These are phyloP conservation scores for Chaetomiaceae sp. DNA, from an alignment of 2,329 filamentous ascomycete species.

Conservation along the genomic window DNA sequence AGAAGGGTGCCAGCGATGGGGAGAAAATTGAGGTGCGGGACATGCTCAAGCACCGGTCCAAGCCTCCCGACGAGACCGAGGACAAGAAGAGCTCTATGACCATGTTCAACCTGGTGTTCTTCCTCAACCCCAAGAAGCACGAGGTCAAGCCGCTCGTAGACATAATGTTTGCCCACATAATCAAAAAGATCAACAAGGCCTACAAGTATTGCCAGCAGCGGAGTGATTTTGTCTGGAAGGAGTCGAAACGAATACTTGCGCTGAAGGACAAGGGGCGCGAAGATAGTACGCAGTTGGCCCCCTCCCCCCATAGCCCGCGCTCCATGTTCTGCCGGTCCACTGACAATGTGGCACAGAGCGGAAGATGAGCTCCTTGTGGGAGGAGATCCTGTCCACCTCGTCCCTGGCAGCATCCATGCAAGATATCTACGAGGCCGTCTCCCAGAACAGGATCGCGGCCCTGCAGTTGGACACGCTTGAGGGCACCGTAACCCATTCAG, in stretches of 20 bases:
- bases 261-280: conserved; percentile 79
- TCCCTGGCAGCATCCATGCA: conserved; percentile 77
- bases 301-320: too few relatives aligned
- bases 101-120: conserved; percentile 97
- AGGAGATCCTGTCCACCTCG: conserved; percentile 62
- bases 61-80: conserved; percentile 43
- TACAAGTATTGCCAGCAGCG: conserved; percentile 89
- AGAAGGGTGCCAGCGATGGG: conserved; percentile 20
- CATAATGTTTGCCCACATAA: conserved; percentile 75
- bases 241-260: conserved; percentile 74
- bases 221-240: conserved; percentile 84
- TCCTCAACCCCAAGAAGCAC: conserved; percentile 71
- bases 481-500: conserved; percentile 54
- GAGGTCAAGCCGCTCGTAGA: conserved; percentile 72
- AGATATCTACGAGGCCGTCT: conserved; percentile 74
- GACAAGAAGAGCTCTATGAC: conserved; percentile 69
- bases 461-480: conserved; percentile 63
- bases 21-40: conserved; percentile 30
- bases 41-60: conserved; percentile 29
- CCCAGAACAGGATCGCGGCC: conserved; percentile 78
- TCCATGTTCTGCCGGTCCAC: conserved; percentile 12
- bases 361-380: conserved; percentile 63
- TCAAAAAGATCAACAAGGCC: conserved; percentile 87
- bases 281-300: conserved; percentile 39
- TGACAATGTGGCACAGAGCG: conserved; percentile 34